Conservation (phyloP, 345 rosid genomes). For the Diplotaxis tenuifolia region DNA sequence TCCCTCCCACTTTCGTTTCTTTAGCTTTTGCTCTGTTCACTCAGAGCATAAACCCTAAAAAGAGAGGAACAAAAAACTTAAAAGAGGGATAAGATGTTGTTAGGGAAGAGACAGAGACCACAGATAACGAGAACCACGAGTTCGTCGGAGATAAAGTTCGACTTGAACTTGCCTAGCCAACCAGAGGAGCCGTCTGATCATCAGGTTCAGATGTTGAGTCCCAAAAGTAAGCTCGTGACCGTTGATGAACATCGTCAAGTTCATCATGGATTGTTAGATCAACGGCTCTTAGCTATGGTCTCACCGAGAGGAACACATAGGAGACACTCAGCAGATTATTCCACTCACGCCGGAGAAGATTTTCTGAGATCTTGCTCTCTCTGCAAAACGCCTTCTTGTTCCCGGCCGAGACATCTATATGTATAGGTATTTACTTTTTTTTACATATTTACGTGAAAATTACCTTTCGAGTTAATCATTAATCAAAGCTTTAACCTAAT, state of each 20-base stretch:
- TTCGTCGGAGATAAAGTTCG: conserved; percentile 59
- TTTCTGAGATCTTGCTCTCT: conserved; percentile 62
- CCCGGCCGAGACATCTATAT: conserved; percentile 81
- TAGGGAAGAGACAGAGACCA: conserved; percentile 75
- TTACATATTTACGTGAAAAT: not conserved
- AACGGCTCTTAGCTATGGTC: conserved; percentile 38
- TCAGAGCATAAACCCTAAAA: conserved; percentile 5
- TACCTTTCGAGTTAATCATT: not conserved
- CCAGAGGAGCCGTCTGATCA: conserved; percentile 36
- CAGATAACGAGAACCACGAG: conserved; percentile 72
- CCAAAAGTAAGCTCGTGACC: not conserved
- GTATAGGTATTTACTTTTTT: conserved; percentile 58
- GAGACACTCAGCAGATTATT: conserved; percentile 53
- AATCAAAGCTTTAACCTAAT: not conserved
- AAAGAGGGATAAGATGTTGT: conserved; percentile 40
- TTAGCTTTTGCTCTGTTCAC: conserved; percentile 17
- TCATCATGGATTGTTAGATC: conserved; percentile 43
- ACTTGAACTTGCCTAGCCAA: conserved; percentile 29
- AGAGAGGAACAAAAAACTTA: not conserved
- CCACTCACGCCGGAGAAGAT: too few relatives aligned
- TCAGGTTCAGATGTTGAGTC: conserved; percentile 10
- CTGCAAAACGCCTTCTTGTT: conserved; percentile 67
- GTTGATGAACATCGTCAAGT: conserved; percentile 17
- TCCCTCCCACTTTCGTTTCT: conserved; percentile 22
- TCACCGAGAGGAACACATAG: conserved; percentile 45